Evolutionary conservation across 192 early-diverging fungal species (phyloP).

Genomic region (Coemansia sp.): DNA sequence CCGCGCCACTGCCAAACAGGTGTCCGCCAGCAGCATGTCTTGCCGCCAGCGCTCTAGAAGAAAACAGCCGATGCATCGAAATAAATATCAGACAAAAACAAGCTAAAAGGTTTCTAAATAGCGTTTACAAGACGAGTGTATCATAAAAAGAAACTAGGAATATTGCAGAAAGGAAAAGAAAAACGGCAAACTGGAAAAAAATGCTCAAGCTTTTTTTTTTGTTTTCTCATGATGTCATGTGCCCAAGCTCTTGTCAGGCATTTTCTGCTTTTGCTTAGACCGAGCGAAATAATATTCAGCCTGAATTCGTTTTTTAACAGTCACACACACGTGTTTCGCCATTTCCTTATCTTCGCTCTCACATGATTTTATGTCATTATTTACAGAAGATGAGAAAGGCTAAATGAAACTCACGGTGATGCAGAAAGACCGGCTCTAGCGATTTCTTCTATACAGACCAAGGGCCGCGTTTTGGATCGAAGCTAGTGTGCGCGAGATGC

Average conservation of each 20-base stretch:
- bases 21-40: not conserved
- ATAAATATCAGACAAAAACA: too few relatives aligned
- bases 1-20: not conserved
- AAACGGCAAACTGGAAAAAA: not conserved
- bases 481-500: not conserved
- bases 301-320: too few relatives aligned
- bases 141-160: too few relatives aligned
- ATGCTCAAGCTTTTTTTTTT: not conserved
- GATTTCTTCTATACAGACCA: not conserved
- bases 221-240: slow-evolving; percentile 5
- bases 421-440: not conserved
- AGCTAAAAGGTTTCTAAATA: too few relatives aligned
- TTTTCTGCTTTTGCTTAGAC: not conserved
- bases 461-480: not conserved
- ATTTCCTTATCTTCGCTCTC: too few relatives aligned
- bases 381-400: too few relatives aligned
- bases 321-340: too few relatives aligned
- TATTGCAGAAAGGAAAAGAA: too few relatives aligned
- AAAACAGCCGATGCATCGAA: too few relatives aligned
- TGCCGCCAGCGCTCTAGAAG: not conserved
- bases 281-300: too few relatives aligned
- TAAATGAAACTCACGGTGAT: not conserved
- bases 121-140: too few relatives aligned
- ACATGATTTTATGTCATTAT: too few relatives aligned
- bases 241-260: not conserved